Evolutionary conservation across 805 yeast species (phyloP).

Genomic region (Candida jianshihensis): DNA sequence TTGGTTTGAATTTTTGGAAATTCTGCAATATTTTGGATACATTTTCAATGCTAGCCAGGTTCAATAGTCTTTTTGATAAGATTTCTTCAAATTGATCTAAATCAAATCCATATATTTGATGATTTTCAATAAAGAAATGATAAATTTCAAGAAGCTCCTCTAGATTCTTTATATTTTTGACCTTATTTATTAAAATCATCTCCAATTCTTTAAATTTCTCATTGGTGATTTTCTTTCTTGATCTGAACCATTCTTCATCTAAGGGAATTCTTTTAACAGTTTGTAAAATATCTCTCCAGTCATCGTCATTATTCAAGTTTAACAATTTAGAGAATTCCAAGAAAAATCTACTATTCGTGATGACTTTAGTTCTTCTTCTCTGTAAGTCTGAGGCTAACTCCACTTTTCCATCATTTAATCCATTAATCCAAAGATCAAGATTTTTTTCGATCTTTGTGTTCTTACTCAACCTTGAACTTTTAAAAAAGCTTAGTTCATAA

Average conservation of each 20-base stretch:
- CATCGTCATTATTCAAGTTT: constrained; percentile 7
- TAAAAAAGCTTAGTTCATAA: constrained; percentile 17
- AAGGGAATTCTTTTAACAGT: constrained; percentile 5
- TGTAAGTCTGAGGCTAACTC: neutral
- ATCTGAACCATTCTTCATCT: constrained; percentile 8
- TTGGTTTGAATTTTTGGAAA: constrained; percentile 4
- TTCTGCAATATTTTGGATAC: constrained; percentile 1
- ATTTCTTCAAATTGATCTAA: constrained; percentile 1
- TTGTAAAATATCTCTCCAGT: constrained; percentile 1
- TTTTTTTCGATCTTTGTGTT: constrained; percentile 12
- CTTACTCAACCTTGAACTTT: constrained; percentile 7
- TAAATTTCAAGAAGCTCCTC: constrained; percentile 8
- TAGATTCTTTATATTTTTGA: neutral
- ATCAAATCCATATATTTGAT: constrained; percentile 9
- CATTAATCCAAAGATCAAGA: constrained; percentile 1
- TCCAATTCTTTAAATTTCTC: constrained; percentile 10
- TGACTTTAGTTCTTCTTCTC: constrained; percentile 1
- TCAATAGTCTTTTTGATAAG: constrained; percentile 2
- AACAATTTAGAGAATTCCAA: constrained; percentile 11
- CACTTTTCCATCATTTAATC: neutral
- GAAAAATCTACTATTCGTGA: constrained; percentile 8
- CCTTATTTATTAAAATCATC: constrained; percentile 6
- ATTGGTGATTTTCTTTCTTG: constrained; percentile 4
- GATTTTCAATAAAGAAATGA: constrained; percentile 1
- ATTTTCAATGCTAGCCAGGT: constrained; percentile 7